These are phyloP conservation scores for Diaporthe sp. DNA, from an alignment of 2,329 filamentous ascomycete species.

Conservation along the genomic window DNA sequence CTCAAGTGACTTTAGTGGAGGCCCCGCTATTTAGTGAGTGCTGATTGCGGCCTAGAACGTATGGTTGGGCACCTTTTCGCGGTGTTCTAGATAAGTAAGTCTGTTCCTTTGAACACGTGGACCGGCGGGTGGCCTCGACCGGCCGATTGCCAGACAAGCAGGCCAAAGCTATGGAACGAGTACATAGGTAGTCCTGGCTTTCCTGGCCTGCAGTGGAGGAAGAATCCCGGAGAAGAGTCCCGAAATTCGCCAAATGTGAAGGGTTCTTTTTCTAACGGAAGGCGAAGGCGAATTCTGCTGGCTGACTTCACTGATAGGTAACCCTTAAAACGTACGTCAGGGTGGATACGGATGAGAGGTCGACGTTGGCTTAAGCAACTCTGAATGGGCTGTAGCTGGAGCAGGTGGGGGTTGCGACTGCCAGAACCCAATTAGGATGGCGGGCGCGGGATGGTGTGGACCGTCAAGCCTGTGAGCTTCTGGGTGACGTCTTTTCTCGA, in stretches of 20 bases:
- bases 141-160: too few relatives aligned
- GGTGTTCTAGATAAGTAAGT: neutral
- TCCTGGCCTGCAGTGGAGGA: neutral
- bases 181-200: too few relatives aligned
- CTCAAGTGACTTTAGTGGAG: neutral
- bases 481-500: slow-evolving; percentile 11
- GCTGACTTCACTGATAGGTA: neutral
- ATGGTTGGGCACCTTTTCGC: neutral
- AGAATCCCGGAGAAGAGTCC: neutral
- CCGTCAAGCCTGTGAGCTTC: neutral
- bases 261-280: neutral
- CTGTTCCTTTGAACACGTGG: neutral
- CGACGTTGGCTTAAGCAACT: neutral
- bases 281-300: neutral
- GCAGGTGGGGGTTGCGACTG: slow-evolving; percentile 1
- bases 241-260: neutral
- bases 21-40: neutral
- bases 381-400: slow-evolving; percentile 12
- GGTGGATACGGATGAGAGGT: neutral
- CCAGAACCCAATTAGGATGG: slow-evolving; percentile 14
- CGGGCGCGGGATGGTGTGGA: neutral
- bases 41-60: neutral
- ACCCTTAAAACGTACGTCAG: neutral
- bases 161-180: neutral
- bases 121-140: too few relatives aligned